Base-by-base conservation (phyloP, 345 rosid genomes). In the Isatis tinctoria region DNA sequence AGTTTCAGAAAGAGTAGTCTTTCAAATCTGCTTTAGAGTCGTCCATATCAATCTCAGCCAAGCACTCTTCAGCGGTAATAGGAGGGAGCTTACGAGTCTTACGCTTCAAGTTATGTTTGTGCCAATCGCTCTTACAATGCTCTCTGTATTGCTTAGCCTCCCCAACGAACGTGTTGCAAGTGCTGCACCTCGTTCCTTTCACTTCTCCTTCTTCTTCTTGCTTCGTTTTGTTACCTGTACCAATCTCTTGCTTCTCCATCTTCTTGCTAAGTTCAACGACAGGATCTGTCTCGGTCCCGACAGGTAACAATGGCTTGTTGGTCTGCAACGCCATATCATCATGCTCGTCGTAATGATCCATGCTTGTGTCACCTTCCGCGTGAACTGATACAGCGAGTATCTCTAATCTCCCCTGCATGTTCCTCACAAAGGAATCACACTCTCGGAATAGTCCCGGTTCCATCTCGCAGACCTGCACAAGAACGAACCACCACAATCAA, bases 81-180 rank as follows among this genome's bases (percentile, higher is more conserved):
- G 98, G 94, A 67, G 92, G 90, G 5, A 92, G 96, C 59, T 90
- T 87, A 51, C 82, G 82, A 67, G 96, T 92, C 84, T 95, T 95
- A 43, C 97, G 93, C 82, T 80, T 92, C 68, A 95, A 73, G 75
- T 95, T 95, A 70, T 95, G 98, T 81, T 88, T 95, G 85, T 92
- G 99, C 99, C 98, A 95, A 5, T 90, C 96, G 26, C 90, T 95
- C 90, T 90, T 92, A 61, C 85, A 95, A 70, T 95, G 99, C 35
- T 88, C 92, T 75, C 99, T 89, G 32, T 88, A 92, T 78, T 85
- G 84, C 80, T 88, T 90, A 67, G 96, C 78, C 48, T 90, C 93
- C 26, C 96, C 98, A 27, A 90, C 83, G 24, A 81, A 65, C 2
- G 94, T 85, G 79, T 90, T 81, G 84, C 97, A 95, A 17, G 92